phyloP scores from a whole-genome alignment of 2,329 filamentous ascomycete species.

The Penicillium sp. region DNA sequence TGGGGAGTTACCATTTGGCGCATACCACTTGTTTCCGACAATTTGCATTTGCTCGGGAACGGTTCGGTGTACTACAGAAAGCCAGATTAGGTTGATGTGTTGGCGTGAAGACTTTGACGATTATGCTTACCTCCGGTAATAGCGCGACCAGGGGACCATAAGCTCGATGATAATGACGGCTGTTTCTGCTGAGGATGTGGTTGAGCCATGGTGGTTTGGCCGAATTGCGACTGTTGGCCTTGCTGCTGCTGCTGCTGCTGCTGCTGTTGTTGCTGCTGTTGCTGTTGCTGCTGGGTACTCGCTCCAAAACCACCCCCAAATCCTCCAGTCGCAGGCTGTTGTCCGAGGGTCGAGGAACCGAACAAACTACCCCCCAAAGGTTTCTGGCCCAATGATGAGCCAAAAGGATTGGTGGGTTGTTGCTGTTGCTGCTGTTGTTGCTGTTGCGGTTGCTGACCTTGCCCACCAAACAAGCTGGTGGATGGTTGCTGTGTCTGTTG shows the following conservation, averaged over 20 bases:
- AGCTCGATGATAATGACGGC: conserved; percentile 31
- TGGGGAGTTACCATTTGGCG: conserved; percentile 46
- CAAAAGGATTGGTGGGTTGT: too few relatives aligned
- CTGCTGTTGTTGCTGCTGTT: too few relatives aligned
- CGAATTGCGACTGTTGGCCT: conserved; percentile 38
- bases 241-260: conserved; percentile 29
- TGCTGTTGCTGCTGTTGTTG: too few relatives aligned
- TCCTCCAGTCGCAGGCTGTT: background rate
- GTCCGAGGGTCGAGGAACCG: background rate
- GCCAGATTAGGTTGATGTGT: conserved; percentile 1
- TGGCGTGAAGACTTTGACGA: conserved; percentile 8
- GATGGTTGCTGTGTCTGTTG: too few relatives aligned
- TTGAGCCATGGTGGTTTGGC: conserved; percentile 36
- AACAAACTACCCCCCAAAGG: background rate
- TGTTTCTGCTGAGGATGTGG: conserved; percentile 24
- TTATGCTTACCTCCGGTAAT: conserved; percentile 37
- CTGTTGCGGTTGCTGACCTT: too few relatives aligned
- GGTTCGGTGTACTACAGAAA: conserved; percentile 50
- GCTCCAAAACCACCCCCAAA: conserved; percentile 20
- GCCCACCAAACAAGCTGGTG: too few relatives aligned
- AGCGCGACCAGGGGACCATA: conserved; percentile 42
- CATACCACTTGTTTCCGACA: conserved; percentile 59
- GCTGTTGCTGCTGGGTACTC: conserved; percentile 20
- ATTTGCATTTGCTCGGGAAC: conserved; percentile 56
- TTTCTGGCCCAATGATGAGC: too few relatives aligned